Base-by-base conservation (phyloP, 2,329 filamentous ascomycete genomes). In the Penicillium sp. region DNA sequence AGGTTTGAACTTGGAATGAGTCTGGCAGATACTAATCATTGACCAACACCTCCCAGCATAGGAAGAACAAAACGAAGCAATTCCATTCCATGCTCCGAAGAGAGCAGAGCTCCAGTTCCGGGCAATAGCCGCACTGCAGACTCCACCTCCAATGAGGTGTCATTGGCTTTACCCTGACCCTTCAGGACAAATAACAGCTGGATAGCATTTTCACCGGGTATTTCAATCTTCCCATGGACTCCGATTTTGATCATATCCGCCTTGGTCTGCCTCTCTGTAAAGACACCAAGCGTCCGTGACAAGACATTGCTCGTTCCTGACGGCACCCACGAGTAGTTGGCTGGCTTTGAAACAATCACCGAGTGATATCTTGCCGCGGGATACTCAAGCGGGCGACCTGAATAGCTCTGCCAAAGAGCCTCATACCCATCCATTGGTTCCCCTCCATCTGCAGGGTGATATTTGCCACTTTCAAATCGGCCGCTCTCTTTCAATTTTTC, bases 241-340 rank as follows among this genome's bases (percentile, higher is more conserved):
- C 51, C 53, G 14, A 63, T 39, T 29, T 54, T 62, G 6, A 65
- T 33, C 35, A 63, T 52, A n/a, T 65, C 54, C 5, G 47, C 62
- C 21, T 54, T 27, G 2, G 62, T 62, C 50, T 63, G 56, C 16
- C 62, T 49, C 53, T 63, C 62, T 2, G 61, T 53, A 47, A 65
- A 65, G 8, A 60, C 50, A 14, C 62, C 62, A 10, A 65, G 52
- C 4, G 51, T 57, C 48, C 62, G 62, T 23, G 54, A 57, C 21
- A 31, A 54, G 7, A 47, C 53, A 5, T 35, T 42, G 6, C 39
- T 31, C 14, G 16, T 16, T 13, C 19, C 39, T 8, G 29, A 9
- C 19, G 33, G 16, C 3, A 21, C 25, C 51, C 50, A 58, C 3
- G n/a, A 21, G 33, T 47, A 65, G 11, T 43, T 54, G 1, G 57